phyloP scores from a whole-genome alignment of 140 eudicot genomes.

The Flaveria floridana region DNA sequence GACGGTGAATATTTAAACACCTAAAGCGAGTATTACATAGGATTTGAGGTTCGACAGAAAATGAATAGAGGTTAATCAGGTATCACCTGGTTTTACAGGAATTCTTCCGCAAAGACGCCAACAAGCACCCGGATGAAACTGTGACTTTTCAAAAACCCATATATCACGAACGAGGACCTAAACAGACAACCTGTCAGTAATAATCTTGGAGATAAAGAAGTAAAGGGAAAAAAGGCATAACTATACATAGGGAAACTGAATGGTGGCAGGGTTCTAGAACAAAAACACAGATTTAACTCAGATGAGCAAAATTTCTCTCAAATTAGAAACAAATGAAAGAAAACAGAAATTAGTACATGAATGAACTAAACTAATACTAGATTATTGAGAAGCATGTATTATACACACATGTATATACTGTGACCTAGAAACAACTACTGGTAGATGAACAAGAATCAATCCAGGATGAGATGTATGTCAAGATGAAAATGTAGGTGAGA shows the following conservation, averaged over 20 bases:
- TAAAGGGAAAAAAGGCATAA: no score
- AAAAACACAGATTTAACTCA: not conserved
- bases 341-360: not conserved
- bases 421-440: constrained; percentile 11
- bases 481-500: not conserved
- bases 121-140: constrained; percentile 73
- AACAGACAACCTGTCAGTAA: constrained; percentile 20
- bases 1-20: constrained; percentile 1
- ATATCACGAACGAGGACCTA: constrained; percentile 87
- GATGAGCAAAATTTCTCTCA: not conserved
- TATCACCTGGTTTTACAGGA: constrained; percentile 35
- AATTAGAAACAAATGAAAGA: not conserved
- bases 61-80: constrained; percentile 8
- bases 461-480: constrained; percentile 4
- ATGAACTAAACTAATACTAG: not conserved
- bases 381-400: not conserved
- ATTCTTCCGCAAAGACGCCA: constrained; percentile 99
- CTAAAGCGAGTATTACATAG: not conserved
- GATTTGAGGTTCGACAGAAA: constrained; percentile 9
- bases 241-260: not conserved
- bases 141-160: constrained; percentile 97
- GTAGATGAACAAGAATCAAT: not conserved
- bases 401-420: not conserved
- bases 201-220: not conserved
- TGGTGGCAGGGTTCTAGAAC: constrained; percentile 6